These are phyloP conservation scores for Sistotremastrum niveocremeum DNA, from an alignment of 768 basidiomycete genomes.

Conservation along the genomic window DNA sequence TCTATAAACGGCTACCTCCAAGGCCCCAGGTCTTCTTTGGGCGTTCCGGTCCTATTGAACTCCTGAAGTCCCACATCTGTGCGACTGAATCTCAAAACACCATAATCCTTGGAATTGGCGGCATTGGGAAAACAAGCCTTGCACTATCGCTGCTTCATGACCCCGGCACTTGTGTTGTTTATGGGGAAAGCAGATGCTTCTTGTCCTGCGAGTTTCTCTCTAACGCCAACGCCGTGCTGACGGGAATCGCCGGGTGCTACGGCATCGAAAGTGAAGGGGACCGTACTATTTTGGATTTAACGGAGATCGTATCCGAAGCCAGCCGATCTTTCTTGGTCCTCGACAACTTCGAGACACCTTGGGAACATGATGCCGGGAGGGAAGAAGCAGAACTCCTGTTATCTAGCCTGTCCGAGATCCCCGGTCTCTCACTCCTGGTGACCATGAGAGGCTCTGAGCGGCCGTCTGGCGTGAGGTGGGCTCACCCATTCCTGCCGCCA, in stretches of 20 bases:
- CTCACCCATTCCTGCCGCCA: constrained; percentile 5
- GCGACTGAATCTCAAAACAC: background rate
- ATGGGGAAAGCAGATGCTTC: constrained; percentile 16
- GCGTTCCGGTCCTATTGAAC: too few species aligned
- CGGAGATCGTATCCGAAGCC: constrained; percentile 11
- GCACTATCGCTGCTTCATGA: constrained; percentile 21
- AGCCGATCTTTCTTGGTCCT: constrained; percentile 18
- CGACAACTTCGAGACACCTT: constrained; percentile 29
- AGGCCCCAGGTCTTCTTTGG: too few species aligned
- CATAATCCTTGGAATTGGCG: constrained; percentile 17
- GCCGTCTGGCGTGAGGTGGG: constrained; percentile 16
- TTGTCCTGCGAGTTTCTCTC: constrained; percentile 22
- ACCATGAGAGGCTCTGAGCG: constrained; percentile 20
- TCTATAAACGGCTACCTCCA: too few species aligned
- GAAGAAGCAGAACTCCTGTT: constrained; percentile 15
- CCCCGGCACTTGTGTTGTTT: constrained; percentile 10
- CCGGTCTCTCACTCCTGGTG: constrained; percentile 18
- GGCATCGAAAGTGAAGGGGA: constrained; percentile 10
- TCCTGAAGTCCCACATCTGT: too few species aligned
- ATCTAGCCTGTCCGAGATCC: constrained; percentile 11
- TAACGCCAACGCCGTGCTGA: constrained; percentile 12
- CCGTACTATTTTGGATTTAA: constrained; percentile 12
- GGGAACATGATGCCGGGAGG: constrained; percentile 15
- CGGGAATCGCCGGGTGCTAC: constrained; percentile 6
- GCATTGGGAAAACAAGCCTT: constrained; percentile 27